Conservation (phyloP, 495 filamentous ascomycete species). For the Penicillium atrosanguineum region DNA sequence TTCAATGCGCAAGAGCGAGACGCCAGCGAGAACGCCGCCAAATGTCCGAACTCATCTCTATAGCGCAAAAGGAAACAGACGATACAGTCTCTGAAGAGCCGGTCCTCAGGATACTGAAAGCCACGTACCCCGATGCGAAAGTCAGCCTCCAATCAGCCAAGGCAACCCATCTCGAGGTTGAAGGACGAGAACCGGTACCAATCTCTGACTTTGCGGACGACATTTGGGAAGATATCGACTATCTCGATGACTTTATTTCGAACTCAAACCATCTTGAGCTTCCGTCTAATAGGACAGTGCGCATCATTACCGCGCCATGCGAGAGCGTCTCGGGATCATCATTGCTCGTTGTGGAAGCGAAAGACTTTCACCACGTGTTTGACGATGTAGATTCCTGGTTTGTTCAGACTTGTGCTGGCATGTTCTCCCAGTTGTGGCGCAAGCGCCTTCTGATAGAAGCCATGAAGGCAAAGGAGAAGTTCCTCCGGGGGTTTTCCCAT, state of each 20-base stretch:
- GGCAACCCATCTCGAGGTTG: slow-evolving; percentile 7
- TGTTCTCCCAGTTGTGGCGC: slow-evolving; percentile 16
- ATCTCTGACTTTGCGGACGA: slow-evolving; percentile 5
- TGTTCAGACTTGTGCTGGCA: slow-evolving; percentile 9
- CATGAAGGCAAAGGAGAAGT: slow-evolving; percentile 19
- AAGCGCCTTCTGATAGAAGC: slow-evolving; percentile 9
- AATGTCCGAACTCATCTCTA: slow-evolving; percentile 12
- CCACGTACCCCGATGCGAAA: slow-evolving; percentile 3
- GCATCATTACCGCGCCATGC: slow-evolving; percentile 9
- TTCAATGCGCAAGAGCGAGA: slow-evolving; percentile 10
- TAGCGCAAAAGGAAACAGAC: slow-evolving; percentile 1
- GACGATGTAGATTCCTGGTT: slow-evolving; percentile 20
- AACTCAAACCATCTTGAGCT: slow-evolving; percentile 8
- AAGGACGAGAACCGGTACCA: slow-evolving; percentile 4
- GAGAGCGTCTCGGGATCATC: slow-evolving; percentile 13
- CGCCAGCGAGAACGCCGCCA: slow-evolving; percentile 11
- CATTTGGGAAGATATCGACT: slow-evolving; percentile 16
- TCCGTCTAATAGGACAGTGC: slow-evolving; percentile 1
- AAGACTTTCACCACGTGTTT: slow-evolving; percentile 14
- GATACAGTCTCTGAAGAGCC: neutral
- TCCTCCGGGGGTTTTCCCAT: slow-evolving; percentile 18
- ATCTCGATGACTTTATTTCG: slow-evolving; percentile 13
- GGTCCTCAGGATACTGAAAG: neutral
- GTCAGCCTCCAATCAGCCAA: slow-evolving; percentile 6
- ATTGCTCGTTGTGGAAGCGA: slow-evolving; percentile 13